Evolutionary conservation across 1,284 basidiomycete species (phyloP), one percentile per base, ranked within the genome.

Genomic region (Pseudozyma flocculosa): DNA sequence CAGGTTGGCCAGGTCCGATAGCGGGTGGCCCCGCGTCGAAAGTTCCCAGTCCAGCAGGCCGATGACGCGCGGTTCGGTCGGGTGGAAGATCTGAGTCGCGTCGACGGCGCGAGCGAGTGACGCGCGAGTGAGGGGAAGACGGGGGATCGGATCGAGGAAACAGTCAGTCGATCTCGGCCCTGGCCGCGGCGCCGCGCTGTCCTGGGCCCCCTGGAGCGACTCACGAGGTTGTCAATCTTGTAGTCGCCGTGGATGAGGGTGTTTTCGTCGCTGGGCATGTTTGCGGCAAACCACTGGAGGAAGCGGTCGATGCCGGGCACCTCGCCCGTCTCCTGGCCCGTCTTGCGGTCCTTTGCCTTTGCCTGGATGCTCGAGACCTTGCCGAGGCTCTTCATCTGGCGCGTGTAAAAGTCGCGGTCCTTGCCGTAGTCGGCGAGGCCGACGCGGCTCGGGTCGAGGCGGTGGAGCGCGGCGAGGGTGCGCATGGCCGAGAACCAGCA

Each of bases 41-140:
- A 97, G 81, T 76, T 97, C 93, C 93, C 93, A 97, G 78, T 97
- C 93, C 43, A 97, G 80, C 40, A 97, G 91, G 2, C 90, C 93
- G 69, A 97, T 92, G 2, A 97, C 92, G 41, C 85, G 82, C 54
- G 92, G 90, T 79, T 95, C 87, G 2, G 87, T 92, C 0, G 89
- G 88, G 74, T 96, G 92, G 80, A 92, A 97, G 58, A 97, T 85
- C 37, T 48, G 34, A 13, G 36, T 19, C n/a, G 13, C 7, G 29
- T 29, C n/a, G n/a, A n/a, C n/a, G n/a, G n/a, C n/a, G n/a, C n/a
- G n/a, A n/a, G n/a, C n/a, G n/a, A n/a, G n/a, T n/a, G n/a, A n/a
- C n/a, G n/a, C n/a, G n/a, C n/a, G n/a, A n/a, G n/a, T n/a, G n/a
- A n/a, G n/a, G n/a, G n/a, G n/a, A n/a, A n/a, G n/a, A n/a, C n/a